Base-by-base conservation (phyloP, 192 early-diverging fungal species). In the Globomyces pollinis-pini region DNA sequence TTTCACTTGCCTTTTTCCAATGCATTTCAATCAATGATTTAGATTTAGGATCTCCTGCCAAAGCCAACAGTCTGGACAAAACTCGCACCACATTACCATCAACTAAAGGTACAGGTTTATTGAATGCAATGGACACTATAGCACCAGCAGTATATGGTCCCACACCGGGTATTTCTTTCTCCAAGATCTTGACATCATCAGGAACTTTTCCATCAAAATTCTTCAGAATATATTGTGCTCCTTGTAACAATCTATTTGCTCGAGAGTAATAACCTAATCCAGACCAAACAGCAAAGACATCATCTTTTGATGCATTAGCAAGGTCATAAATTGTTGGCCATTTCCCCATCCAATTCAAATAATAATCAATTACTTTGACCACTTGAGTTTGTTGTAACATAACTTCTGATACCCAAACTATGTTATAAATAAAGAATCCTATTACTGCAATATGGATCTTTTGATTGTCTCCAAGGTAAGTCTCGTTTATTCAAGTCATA, bases 311-410 rank as follows among this genome's bases (percentile, higher is more conserved):
- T 11, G 88, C 84, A 18, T 63, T 69, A 16, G 86, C 84, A 7
- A 90, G 71, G n/a, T 73, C 78, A 7, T 43, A 36, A n/a, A 90
- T 67, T 9, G 87, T 89, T 0, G 88, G 88, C 71, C 83, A 90
- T 30, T 71, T 74, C 3, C 57, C 47, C 70, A 88, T 84, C 87
- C 87, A 89, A 0, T 65, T 77, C 38, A 75, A 64, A 54, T 82
- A 88, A 59, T 88, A 90, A 1, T 70, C 71, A 4, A 81, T 81
- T 1, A 86, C 86, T 3, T 85, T 88, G 1, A 71, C 75, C 9
- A 89, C 85, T 55, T 87, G 86, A 0, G 88, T 90, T 64, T 84
- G 88, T 60, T 90, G 88, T n/a, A 84, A 65, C 88, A 90, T 90
- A 28, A 90, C 82, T 66, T 90, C 88, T n/a, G 72, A 77, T 2